These are phyloP conservation scores for Syncephalis plumigaleata DNA, from an alignment of 371 early-diverging fungal species.

Conservation along the genomic window DNA sequence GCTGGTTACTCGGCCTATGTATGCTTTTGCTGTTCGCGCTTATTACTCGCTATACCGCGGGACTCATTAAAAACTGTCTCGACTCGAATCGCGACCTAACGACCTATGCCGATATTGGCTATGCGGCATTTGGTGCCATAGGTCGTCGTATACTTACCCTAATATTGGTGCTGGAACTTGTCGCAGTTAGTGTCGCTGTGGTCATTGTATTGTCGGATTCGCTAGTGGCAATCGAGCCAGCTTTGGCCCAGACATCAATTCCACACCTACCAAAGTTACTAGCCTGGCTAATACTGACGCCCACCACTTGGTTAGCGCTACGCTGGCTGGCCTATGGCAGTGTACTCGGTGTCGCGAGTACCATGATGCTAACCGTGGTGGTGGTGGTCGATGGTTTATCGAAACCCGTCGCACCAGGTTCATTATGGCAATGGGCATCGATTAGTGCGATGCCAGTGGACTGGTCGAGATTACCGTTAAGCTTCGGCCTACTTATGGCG, in stretches of 20 bases:
- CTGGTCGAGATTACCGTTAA: conserved; percentile 12
- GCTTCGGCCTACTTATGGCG: conserved; percentile 31
- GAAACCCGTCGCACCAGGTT: conserved; percentile 30
- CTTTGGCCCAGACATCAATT: background rate
- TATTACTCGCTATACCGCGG: conserved; percentile 43
- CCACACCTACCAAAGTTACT: conserved; percentile 7
- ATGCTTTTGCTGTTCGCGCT: conserved; percentile 32
- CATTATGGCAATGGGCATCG: conserved; percentile 10
- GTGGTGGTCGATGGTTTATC: conserved; percentile 27
- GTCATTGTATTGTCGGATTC: conserved; percentile 32
- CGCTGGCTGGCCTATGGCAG: conserved; percentile 26
- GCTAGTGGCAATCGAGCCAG: conserved; percentile 20
- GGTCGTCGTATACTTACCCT: conserved; percentile 26
- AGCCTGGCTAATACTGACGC: conserved; percentile 9
- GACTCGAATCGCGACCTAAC: conserved; percentile 20
- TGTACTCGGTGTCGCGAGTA: conserved; percentile 28
- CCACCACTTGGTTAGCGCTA: conserved; percentile 18
- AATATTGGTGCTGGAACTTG: conserved; percentile 44
- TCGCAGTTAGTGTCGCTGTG: conserved; percentile 35
- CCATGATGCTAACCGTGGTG: conserved; percentile 20
- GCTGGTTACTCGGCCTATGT: conserved; percentile 38
- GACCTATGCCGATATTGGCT: conserved; percentile 38
- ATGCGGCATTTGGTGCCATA: conserved; percentile 37
- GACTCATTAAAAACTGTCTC: conserved; percentile 37
- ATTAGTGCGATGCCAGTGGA: conserved; percentile 12